These are phyloP conservation scores for Mortierella sp. DNA, from an alignment of 371 early-diverging fungal species.

Conservation along the genomic window DNA sequence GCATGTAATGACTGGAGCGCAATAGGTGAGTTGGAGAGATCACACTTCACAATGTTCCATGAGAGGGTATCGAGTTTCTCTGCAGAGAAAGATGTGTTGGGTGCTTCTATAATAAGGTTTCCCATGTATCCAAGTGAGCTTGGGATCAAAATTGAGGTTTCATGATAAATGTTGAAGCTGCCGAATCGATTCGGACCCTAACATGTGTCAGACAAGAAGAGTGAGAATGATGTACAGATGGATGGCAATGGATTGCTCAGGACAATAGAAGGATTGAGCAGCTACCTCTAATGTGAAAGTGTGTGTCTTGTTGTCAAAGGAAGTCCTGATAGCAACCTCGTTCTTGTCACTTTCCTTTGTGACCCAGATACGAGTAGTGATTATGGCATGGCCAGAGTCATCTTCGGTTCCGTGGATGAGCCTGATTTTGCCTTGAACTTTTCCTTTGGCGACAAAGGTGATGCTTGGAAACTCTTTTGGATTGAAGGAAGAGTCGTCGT, in stretches of 20 bases:
- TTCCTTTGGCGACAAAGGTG: slow-evolving; percentile 32
- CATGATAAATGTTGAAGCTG: slow-evolving; percentile 45
- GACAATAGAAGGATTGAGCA: neutral
- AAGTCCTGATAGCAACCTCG: slow-evolving; percentile 25
- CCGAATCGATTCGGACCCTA: slow-evolving; percentile 45
- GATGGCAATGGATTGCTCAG: neutral
- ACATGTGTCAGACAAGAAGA: neutral
- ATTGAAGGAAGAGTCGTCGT: slow-evolving; percentile 45
- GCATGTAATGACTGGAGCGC: slow-evolving; percentile 40
- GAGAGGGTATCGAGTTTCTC: slow-evolving; percentile 25
- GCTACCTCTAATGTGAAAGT: slow-evolving; percentile 39
- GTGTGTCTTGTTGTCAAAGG: slow-evolving; percentile 31
- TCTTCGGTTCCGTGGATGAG: slow-evolving; percentile 34
- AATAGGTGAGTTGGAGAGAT: slow-evolving; percentile 30
- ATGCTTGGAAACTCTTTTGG: slow-evolving; percentile 44
- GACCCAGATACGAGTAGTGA: slow-evolving; percentile 54
- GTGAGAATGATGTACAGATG: neutral
- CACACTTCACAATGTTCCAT: slow-evolving; percentile 21
- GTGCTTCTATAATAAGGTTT: slow-evolving; percentile 22
- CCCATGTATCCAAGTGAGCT: slow-evolving; percentile 20
- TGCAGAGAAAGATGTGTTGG: slow-evolving; percentile 43
- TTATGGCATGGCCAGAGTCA: slow-evolving; percentile 28
- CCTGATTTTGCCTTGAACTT: slow-evolving; percentile 48
- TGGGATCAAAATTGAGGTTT: slow-evolving; percentile 46
- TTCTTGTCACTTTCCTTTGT: slow-evolving; percentile 47